Percentiles rank a stretch among this genome's conserved stretches.
Conservation (phyloP, 2,329 filamentous ascomycete genomes). For the Ophiostoma populinum region DNA sequence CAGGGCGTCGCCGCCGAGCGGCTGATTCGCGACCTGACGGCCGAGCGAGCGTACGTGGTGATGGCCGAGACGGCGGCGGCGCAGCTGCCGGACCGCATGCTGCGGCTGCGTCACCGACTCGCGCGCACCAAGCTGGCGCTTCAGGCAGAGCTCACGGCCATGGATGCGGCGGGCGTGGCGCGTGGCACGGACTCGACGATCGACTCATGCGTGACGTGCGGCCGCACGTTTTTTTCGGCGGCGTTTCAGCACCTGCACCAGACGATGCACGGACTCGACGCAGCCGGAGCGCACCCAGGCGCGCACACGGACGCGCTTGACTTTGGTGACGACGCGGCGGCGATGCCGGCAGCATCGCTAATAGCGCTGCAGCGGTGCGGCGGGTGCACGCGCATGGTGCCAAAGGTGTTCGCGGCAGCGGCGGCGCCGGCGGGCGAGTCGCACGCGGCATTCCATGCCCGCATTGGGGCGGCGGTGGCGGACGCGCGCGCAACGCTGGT, state of each 20-base stretch:
- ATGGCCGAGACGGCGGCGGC: conserved; percentile 29
- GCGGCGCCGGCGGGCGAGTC: conserved; percentile 7
- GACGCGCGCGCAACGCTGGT: conserved; percentile 4
- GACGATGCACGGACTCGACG: conserved; percentile 7
- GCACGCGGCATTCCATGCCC: conserved; percentile 10
- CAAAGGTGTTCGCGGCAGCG: conserved; percentile 4
- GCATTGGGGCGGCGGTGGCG: conserved; percentile 3
- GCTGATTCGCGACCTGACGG: conserved; percentile 39
- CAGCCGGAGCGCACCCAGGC: not conserved
- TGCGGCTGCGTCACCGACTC: conserved; percentile 9
- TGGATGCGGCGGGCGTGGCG: conserved; percentile 34
- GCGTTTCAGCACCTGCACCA: conserved; percentile 9
- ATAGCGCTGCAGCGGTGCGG: conserved; percentile 4
- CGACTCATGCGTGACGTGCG: conserved; percentile 5
- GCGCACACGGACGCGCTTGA: too few relatives aligned
- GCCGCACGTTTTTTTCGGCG: conserved; percentile 7
- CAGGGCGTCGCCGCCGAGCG: conserved; percentile 57
- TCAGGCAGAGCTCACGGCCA: conserved; percentile 46
- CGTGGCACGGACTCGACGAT: not conserved
- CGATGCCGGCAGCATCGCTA: not conserved
- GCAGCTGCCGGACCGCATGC: conserved; percentile 23
- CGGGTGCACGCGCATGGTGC: conserved; percentile 8
- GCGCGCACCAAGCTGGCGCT: conserved; percentile 44
- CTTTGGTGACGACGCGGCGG: not conserved
- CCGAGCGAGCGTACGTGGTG: conserved; percentile 28